These are phyloP conservation scores for Populus hybrid DNA, from an alignment of 441 rosid genomes.

Conservation along the genomic window DNA sequence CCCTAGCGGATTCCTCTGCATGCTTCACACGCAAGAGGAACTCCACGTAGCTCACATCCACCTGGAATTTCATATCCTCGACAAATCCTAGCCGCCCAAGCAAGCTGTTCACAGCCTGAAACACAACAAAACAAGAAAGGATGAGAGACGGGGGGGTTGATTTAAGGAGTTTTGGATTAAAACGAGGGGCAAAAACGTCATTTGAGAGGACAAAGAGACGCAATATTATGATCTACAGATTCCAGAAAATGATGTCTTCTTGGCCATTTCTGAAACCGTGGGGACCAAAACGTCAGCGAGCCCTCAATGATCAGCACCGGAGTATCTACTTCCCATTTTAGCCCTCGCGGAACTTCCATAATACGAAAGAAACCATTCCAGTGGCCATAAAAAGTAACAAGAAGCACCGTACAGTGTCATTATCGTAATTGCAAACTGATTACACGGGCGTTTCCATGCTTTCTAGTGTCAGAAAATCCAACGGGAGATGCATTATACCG, in stretches of 20 bases:
- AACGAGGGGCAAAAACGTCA: constrained; percentile 15
- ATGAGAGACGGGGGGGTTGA: constrained; percentile 20
- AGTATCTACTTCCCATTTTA: constrained; percentile 17
- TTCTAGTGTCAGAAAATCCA: constrained; percentile 75
- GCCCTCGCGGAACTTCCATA: constrained; percentile 13
- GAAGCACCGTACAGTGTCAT: constrained; percentile 19
- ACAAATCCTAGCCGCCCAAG: constrained; percentile 55
- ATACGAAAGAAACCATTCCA: not conserved
- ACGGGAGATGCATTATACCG: constrained; percentile 51
- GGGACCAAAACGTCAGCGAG: constrained; percentile 36
- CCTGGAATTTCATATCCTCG: constrained; percentile 48
- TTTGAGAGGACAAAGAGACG: constrained; percentile 3
- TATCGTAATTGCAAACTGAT: constrained; percentile 32
- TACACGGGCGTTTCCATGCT: constrained; percentile 26
- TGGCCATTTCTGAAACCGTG: constrained; percentile 34
- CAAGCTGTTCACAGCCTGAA: constrained; percentile 45
- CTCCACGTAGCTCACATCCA: constrained; percentile 59
- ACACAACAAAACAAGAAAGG: not conserved
- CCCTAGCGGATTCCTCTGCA: constrained; percentile 53
- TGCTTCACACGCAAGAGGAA: constrained; percentile 71
- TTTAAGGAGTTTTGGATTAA: not conserved
- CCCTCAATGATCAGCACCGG: constrained; percentile 32
- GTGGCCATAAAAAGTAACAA: not conserved
- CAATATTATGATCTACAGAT: constrained; percentile 21
- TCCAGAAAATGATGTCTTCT: constrained; percentile 40